A percentile compares a stretch with the other conserved stretches of the same genome.
Evolutionary conservation across 106 monocot species (phyloP).

Genomic region (Acanthochlamys bracteata): DNA sequence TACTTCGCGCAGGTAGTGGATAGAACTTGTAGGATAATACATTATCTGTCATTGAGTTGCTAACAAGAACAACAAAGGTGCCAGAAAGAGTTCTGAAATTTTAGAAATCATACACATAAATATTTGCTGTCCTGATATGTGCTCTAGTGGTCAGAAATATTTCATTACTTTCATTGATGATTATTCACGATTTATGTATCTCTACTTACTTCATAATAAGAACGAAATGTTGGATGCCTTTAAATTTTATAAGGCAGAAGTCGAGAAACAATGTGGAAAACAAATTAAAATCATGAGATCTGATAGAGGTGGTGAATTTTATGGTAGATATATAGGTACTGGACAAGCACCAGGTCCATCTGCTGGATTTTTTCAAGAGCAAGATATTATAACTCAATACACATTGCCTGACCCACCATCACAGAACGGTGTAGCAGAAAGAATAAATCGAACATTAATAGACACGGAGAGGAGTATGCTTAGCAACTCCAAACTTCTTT

Average conservation of each 20-base stretch:
- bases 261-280: constrained; percentile 2
- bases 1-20: constrained; percentile 47
- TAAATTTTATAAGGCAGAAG: neutral
- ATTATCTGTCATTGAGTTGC: neutral
- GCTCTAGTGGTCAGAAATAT: neutral
- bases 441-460: neutral
- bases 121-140: neutral
- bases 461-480: constrained; percentile 9
- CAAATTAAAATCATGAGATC: constrained; percentile 1
- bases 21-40: neutral
- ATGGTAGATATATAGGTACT: neutral
- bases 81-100: neutral
- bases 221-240: neutral
- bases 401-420: neutral
- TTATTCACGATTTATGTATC: constrained; percentile 1
- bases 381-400: constrained; percentile 5
- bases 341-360: neutral
- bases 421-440: constrained; percentile 1
- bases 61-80: constrained; percentile 1
- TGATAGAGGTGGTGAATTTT: constrained; percentile 8
- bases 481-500: neutral
- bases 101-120: constrained; percentile 11
- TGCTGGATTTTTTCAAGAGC: neutral
- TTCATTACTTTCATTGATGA: constrained; percentile 15
- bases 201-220: constrained; percentile 10